Evolutionary conservation across 2,329 filamentous ascomycete genomes (phyloP).

Genomic region (Claviceps sp.): DNA sequence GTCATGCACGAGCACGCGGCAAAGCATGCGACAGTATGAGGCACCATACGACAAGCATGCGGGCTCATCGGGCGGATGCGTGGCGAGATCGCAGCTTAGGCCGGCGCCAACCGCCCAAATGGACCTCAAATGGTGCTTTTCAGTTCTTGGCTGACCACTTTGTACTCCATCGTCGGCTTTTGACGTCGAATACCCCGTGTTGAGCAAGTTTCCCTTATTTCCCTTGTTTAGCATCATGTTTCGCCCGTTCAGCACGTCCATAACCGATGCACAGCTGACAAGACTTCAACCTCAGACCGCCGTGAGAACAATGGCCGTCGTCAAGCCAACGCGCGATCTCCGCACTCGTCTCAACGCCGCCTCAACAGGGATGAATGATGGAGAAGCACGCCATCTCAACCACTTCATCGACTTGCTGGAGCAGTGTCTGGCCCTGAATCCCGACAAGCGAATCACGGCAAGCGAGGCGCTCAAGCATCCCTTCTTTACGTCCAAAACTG

Average conservation of each 20-base stretch:
- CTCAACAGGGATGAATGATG: slow-evolving; percentile 58
- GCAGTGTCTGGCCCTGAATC: slow-evolving; percentile 76
- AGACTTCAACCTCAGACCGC: slow-evolving; percentile 36
- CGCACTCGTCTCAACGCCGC: slow-evolving; percentile 66
- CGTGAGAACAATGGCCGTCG: slow-evolving; percentile 51
- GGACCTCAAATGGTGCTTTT: neutral
- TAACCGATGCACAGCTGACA: neutral
- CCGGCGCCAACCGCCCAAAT: slow-evolving; percentile 1
- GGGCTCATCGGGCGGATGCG: too few species aligned
- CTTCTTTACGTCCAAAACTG: slow-evolving; percentile 49
- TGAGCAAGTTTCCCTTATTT: neutral
- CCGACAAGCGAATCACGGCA: slow-evolving; percentile 82
- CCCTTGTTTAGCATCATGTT: neutral
- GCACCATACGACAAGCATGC: neutral
- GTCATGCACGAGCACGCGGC: neutral
- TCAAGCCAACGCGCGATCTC: slow-evolving; percentile 70
- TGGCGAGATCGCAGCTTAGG: neutral
- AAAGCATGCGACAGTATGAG: neutral
- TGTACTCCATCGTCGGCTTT: too few species aligned
- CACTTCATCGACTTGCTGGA: slow-evolving; percentile 81
- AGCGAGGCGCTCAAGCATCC: slow-evolving; percentile 77
- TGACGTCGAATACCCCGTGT: too few species aligned
- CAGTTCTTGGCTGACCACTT: neutral
- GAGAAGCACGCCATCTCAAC: slow-evolving; percentile 63
- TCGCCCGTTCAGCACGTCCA: neutral